Percentiles rank a stretch among this genome's conserved stretches.
Conservation (phyloP, 2,329 filamentous ascomycete species). For the Colletotrichum eremochloae region DNA sequence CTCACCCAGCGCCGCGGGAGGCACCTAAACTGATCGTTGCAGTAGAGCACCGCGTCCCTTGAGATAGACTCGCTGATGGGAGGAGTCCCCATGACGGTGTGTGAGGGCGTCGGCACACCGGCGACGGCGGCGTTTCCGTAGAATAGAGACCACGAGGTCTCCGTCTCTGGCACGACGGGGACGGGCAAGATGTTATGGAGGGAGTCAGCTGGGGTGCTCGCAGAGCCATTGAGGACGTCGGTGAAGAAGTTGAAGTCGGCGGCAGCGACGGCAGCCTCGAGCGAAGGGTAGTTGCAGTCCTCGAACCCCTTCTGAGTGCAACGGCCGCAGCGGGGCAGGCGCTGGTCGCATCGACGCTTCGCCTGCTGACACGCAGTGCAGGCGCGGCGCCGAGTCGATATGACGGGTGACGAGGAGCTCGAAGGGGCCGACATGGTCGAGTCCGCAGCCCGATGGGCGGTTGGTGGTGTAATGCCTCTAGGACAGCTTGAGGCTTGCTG, state of each 20-base stretch:
- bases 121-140: slow-evolving; percentile 32
- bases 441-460: slow-evolving; percentile 21
- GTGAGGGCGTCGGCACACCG: slow-evolving; percentile 25
- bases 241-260: slow-evolving; percentile 48
- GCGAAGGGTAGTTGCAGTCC: slow-evolving; percentile 45
- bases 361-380: slow-evolving; percentile 53
- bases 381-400: slow-evolving; percentile 48
- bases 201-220: slow-evolving; percentile 26
- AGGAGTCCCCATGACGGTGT: slow-evolving; percentile 19
- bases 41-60: slow-evolving; percentile 40
- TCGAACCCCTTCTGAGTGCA: slow-evolving; percentile 48
- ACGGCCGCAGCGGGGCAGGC: slow-evolving; percentile 50
- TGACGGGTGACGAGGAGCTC: slow-evolving; percentile 39
- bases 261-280: slow-evolving; percentile 42
- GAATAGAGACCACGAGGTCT: slow-evolving; percentile 40
- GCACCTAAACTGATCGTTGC: slow-evolving; percentile 40
- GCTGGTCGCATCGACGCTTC: slow-evolving; percentile 55
- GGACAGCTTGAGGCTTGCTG: slow-evolving; percentile 4
- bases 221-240: slow-evolving; percentile 41
- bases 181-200: slow-evolving; percentile 38
- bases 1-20: slow-evolving; percentile 48
- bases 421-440: slow-evolving; percentile 41
- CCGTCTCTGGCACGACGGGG: slow-evolving; percentile 29
- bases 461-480: slow-evolving; percentile 1
- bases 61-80: slow-evolving; percentile 25